Evolutionary conservation across 2,329 filamentous ascomycete genomes (phyloP).

Genomic region (Drechslerella coelobrocha): DNA sequence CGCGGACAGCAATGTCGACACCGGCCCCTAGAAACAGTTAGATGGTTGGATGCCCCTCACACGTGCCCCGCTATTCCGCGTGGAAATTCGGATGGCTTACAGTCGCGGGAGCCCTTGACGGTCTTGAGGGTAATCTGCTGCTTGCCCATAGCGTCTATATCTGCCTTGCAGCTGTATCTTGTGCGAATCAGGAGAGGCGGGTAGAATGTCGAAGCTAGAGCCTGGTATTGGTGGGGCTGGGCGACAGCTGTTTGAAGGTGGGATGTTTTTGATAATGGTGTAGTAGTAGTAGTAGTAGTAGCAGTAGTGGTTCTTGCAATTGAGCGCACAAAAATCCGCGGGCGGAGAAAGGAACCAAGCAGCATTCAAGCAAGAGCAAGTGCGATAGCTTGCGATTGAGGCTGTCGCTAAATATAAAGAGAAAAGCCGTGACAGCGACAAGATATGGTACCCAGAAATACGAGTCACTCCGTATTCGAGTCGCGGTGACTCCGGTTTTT

Average conservation of each 20-base stretch:
- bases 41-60: conserved; percentile 40
- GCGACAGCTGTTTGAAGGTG: conserved; percentile 12
- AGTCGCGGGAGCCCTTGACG: conserved; percentile 49
- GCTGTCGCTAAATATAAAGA: conserved; percentile 16
- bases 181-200: conserved; percentile 12
- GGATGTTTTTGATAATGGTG: conserved; percentile 11
- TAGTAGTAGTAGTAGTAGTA: background rate
- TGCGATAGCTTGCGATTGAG: conserved; percentile 7
- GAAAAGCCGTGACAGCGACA: background rate
- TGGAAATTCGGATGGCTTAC: conserved; percentile 18
- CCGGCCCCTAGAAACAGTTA: conserved; percentile 66
- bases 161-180: conserved; percentile 20
- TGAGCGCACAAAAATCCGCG: conserved; percentile 17
- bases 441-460: no score
- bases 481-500: conserved; percentile 5
- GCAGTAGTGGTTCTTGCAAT: background rate
- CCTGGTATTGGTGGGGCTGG: conserved; percentile 4
- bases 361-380: conserved; percentile 28
- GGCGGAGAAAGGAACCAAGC: conserved; percentile 18
- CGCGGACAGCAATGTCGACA: conserved; percentile 78
- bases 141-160: conserved; percentile 45
- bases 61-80: conserved; percentile 13
- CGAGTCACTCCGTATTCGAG: background rate
- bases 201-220: conserved; percentile 14
- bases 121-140: conserved; percentile 49